A percentile compares a stretch with the other conserved stretches of the same genome.
phyloP scores from a whole-genome alignment of 2,329 filamentous ascomycete genomes.

The Zalaria sp. region DNA sequence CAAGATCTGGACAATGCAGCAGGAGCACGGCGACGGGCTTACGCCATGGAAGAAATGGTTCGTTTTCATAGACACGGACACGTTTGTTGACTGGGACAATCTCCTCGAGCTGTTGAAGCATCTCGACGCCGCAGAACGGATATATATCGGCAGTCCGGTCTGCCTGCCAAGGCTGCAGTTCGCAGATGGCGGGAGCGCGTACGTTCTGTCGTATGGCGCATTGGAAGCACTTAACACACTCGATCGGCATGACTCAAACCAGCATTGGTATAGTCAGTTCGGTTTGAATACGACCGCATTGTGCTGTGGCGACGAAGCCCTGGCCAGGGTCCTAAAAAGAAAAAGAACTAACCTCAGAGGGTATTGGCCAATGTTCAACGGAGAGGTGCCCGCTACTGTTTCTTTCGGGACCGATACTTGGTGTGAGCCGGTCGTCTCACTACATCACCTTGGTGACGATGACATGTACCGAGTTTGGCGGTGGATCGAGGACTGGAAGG shows the following conservation, averaged over 20 bases:
- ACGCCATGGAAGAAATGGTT: slow-evolving; percentile 32
- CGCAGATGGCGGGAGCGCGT: slow-evolving; percentile 12
- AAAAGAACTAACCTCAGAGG: slow-evolving; percentile 10
- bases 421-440: slow-evolving; percentile 10
- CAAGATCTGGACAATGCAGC: too few species aligned
- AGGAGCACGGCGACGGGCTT: too few species aligned
- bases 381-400: slow-evolving; percentile 8
- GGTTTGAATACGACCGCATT: slow-evolving; percentile 8
- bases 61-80: slow-evolving; percentile 38
- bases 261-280: slow-evolving; percentile 9
- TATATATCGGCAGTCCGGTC: slow-evolving; percentile 26
- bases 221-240: slow-evolving; percentile 3
- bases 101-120: slow-evolving; percentile 31
- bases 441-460: too few species aligned
- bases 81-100: slow-evolving; percentile 26
- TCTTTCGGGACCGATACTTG: slow-evolving; percentile 10
- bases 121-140: slow-evolving; percentile 25
- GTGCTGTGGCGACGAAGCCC: slow-evolving; percentile 13
- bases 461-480: too few species aligned
- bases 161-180: slow-evolving; percentile 5
- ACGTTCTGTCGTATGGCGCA: slow-evolving; percentile 13
- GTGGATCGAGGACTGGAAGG: too few species aligned
- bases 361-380: slow-evolving; percentile 10
- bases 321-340: slow-evolving; percentile 11
- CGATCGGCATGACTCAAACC: slow-evolving; percentile 1